Base-by-base conservation (phyloP, 768 basidiomycete species). In the Lactarius trivialis region DNA sequence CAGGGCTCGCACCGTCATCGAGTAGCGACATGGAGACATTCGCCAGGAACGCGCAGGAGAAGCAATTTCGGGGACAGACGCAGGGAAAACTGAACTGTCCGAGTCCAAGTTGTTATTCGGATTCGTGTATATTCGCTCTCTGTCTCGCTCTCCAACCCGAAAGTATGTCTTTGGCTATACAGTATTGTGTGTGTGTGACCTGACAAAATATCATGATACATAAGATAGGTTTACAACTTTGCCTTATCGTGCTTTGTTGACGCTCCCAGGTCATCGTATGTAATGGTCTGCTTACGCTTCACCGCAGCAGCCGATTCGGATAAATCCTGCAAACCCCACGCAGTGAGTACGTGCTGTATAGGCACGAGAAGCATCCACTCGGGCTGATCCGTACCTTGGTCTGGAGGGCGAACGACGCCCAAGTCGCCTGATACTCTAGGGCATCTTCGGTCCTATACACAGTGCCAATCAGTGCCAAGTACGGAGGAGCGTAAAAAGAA, bases 381-480 rank as follows among this genome's bases (percentile, higher is more conserved):
- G 2, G 45, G 14, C 6, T 0, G 24, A 14, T 2, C 11, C 21
- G 70, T 64, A 5, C 80, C 76, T 67, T 85, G 82, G 2, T 83
- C 67, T 79, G 81, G 79, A 6, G 73, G 70, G 67, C 72, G 70
- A 67, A 57, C 33, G 50, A 50, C 0, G 84, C 85, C 85, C 85
- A 86, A 0, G 75, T 76, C 0, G 80, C 79, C 0, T 82, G 83
- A 61, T 85, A 86, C 37, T 79, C 75, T 41, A 86, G 71, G 54
- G 81, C 84, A 56, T 83, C 80, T 30, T 75, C 67, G 7, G 75
- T 71, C 51, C 74, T 75, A 54, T 4, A 28, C 52, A 61, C 7
- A 36, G 3, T n/a, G 61, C 26, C 34, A 52, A 43, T 41, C 28
- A 63, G 45, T 17, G 45, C 45, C 24, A 0, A 24, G 21, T 21